phyloP scores from a whole-genome alignment of 768 basidiomycete species.

The Mycena albidolilacea region DNA sequence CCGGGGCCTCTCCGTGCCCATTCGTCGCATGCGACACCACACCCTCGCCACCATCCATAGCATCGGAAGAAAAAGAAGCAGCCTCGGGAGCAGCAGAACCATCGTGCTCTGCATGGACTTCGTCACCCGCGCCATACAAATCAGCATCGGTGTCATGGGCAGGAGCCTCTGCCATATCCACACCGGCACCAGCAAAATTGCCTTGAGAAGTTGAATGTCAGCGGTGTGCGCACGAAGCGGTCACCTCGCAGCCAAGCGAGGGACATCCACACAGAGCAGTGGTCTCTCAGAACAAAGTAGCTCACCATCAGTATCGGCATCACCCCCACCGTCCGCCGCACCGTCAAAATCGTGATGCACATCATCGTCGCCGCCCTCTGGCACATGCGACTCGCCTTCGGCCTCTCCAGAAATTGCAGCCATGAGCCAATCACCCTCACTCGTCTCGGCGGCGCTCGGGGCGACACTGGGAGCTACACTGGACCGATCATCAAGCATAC shows the following conservation, averaged over 20 bases:
- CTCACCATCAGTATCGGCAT: slow-evolving; percentile 67
- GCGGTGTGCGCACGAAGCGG: slow-evolving; percentile 70
- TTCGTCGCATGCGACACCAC: slow-evolving; percentile 41
- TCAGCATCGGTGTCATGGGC: slow-evolving; percentile 51
- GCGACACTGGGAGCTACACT: slow-evolving; percentile 71
- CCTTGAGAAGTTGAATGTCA: slow-evolving; percentile 73
- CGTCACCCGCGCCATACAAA: slow-evolving; percentile 39
- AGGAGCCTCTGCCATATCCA: slow-evolving; percentile 56
- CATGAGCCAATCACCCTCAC: slow-evolving; percentile 92
- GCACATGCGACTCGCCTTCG: slow-evolving; percentile 63
- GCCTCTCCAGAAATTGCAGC: slow-evolving; percentile 85
- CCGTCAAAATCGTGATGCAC: slow-evolving; percentile 54
- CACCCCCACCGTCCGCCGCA: slow-evolving; percentile 50
- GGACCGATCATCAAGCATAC: slow-evolving; percentile 69
- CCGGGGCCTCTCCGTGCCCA: slow-evolving; percentile 40
- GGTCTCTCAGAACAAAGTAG: slow-evolving; percentile 51
- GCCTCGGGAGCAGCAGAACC: slow-evolving; percentile 44
- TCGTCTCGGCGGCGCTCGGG: slow-evolving; percentile 80
- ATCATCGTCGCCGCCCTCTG: slow-evolving; percentile 54
- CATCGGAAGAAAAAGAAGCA: slow-evolving; percentile 41
- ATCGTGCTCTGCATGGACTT: slow-evolving; percentile 45
- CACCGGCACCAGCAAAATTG: slow-evolving; percentile 56
- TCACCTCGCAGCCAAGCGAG: slow-evolving; percentile 58
- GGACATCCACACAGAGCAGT: slow-evolving; percentile 63
- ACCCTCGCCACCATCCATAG: slow-evolving; percentile 39